Conservation (phyloP, 306 rosid genomes). For the Vigna radiata region DNA sequence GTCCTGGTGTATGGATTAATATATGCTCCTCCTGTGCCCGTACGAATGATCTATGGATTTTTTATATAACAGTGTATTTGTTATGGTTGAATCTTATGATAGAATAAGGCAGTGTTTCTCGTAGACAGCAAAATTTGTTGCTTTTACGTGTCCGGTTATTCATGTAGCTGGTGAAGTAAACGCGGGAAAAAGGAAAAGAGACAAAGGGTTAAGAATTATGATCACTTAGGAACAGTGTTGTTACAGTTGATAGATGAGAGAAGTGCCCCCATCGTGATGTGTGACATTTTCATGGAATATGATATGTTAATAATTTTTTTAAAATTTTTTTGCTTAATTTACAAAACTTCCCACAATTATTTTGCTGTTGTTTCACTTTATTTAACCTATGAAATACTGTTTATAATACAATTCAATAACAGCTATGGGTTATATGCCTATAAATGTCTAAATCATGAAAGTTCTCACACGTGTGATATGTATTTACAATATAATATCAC, state of each 20-base stretch:
- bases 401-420: background rate
- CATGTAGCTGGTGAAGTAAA: background rate
- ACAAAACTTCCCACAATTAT: background rate
- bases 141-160: background rate
- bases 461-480: background rate
- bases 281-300: too few relatives aligned
- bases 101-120: background rate
- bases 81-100: background rate
- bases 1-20: background rate
- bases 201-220: background rate
- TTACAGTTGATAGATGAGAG: background rate
- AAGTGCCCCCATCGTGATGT: too few relatives aligned
- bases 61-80: background rate
- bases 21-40: background rate
- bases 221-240: background rate
- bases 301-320: too few relatives aligned
- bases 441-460: background rate
- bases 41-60: background rate
- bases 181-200: background rate
- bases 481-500: background rate
- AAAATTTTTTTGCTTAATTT: too few relatives aligned
- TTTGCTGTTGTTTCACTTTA: background rate
- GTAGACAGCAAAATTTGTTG: conserved; percentile 13
- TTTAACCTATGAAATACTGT: background rate
- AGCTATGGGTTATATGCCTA: background rate